Evolutionary conservation across 495 filamentous ascomycete genomes (phyloP).

Genomic region (Penicillium crystallinum): DNA sequence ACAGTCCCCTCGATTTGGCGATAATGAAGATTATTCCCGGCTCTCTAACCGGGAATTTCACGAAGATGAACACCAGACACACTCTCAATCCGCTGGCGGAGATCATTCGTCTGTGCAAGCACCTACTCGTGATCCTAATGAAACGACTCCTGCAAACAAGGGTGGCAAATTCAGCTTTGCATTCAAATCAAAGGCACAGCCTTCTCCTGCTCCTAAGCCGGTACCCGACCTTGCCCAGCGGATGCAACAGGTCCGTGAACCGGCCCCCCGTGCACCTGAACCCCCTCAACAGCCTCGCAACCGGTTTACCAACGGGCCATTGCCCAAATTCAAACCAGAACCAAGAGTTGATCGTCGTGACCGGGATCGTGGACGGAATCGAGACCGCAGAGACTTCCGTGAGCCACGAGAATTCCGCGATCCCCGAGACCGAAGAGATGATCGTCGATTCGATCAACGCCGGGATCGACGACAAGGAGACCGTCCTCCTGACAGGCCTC

Average conservation of each 20-base stretch:
- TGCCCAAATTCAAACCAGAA: slow-evolving; percentile 42
- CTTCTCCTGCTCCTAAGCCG: slow-evolving; percentile 55
- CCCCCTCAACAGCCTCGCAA: slow-evolving; percentile 30
- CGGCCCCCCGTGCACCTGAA: slow-evolving; percentile 35
- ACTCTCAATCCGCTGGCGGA: slow-evolving; percentile 28
- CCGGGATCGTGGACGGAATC: slow-evolving; percentile 40
- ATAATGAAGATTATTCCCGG: slow-evolving; percentile 57
- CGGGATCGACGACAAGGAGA: slow-evolving; percentile 37
- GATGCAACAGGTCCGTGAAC: slow-evolving; percentile 51
- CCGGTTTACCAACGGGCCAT: slow-evolving; percentile 33
- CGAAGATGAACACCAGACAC: slow-evolving; percentile 52
- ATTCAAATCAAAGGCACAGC: slow-evolving; percentile 67
- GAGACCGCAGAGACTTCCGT: slow-evolving; percentile 47
- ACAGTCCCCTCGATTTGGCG: slow-evolving; percentile 36
- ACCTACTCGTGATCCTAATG: slow-evolving; percentile 41
- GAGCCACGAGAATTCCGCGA: slow-evolving; percentile 45
- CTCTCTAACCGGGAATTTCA: slow-evolving; percentile 56
- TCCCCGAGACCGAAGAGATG: slow-evolving; percentile 25
- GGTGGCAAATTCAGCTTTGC: slow-evolving; percentile 82
- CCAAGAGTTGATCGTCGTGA: slow-evolving; percentile 39
- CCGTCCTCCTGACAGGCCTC: slow-evolving; percentile 24
- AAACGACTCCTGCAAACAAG: slow-evolving; percentile 49
- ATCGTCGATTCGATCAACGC: slow-evolving; percentile 33
- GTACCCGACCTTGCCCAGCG: slow-evolving; percentile 66
- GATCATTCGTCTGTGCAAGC: slow-evolving; percentile 44